Evolutionary conservation across 306 rosid species (phyloP).

Genomic region (Canavalia gladiata): DNA sequence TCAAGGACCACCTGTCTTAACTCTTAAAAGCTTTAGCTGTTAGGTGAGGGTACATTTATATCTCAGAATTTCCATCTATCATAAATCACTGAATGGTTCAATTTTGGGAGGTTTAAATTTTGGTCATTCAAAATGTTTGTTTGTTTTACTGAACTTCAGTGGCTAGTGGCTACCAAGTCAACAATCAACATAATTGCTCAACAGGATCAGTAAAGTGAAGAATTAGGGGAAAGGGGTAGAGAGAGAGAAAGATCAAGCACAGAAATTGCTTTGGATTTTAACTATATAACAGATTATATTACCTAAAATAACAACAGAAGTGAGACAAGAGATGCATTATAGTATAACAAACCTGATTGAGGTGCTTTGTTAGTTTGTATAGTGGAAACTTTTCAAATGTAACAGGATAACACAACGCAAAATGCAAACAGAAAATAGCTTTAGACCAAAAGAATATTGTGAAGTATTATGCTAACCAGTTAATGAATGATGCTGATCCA

Average conservation of each 20-base stretch:
- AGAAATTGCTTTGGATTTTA: not conserved
- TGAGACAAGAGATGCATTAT: conserved; percentile 20
- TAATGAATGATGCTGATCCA: conserved; percentile 71
- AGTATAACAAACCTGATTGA: not conserved
- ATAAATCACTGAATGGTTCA: not conserved
- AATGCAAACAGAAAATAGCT: conserved; percentile 24
- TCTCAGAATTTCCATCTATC: conserved; percentile 35
- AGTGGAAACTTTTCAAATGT: not conserved
- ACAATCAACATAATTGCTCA: not conserved
- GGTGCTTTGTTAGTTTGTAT: conserved; percentile 1
- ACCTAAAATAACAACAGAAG: not conserved
- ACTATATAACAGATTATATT: not conserved
- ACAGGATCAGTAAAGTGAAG: not conserved
- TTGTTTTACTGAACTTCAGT: conserved; percentile 14
- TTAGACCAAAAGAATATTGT: conserved; percentile 6
- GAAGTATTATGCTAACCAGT: conserved; percentile 61
- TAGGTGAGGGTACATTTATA: not conserved
- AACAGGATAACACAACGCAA: not conserved
- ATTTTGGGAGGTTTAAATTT: not conserved
- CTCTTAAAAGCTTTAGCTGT: not conserved
- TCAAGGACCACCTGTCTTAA: not conserved
- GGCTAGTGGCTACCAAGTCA: not conserved
- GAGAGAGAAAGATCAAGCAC: not conserved
- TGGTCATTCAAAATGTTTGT: conserved; percentile 21
- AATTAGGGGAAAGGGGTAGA: not conserved